These are phyloP conservation scores for Leishmania arabica DNA, from an alignment of 208 protist genomes.

Conservation along the genomic window DNA sequence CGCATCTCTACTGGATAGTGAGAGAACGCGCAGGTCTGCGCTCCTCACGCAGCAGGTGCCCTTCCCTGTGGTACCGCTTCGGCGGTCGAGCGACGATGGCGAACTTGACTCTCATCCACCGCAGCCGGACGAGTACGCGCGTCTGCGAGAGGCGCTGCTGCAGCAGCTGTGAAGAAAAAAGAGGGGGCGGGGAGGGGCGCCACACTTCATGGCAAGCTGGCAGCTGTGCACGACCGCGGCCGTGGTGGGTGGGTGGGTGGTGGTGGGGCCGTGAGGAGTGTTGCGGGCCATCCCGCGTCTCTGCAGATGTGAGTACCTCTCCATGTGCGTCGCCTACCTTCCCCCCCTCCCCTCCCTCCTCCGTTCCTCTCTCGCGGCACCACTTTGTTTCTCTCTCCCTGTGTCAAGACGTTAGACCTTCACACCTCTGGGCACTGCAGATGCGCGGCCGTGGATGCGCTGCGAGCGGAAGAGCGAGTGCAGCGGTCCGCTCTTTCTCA, in stretches of 20 bases:
- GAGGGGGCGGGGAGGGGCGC: background rate
- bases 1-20: background rate
- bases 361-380: background rate
- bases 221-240: background rate
- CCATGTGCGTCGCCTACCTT: background rate
- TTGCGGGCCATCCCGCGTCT: background rate
- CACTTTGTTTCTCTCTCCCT: background rate
- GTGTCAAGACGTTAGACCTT: background rate
- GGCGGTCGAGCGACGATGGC: background rate
- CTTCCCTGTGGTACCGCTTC: background rate
- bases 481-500: background rate
- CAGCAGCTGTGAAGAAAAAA: slow-evolving; percentile 21
- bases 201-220: background rate
- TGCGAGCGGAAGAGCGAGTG: background rate
- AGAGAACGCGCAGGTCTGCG: background rate
- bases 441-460: background rate
- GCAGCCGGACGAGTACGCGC: slow-evolving; percentile 20
- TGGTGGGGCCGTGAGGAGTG: background rate
- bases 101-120: background rate
- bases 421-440: background rate
- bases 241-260: too few relatives aligned
- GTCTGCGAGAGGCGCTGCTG: slow-evolving; percentile 27
- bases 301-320: background rate
- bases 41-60: background rate
- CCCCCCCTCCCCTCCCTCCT: background rate